These are phyloP conservation scores for Fomitopsis pulvina DNA, from an alignment of 768 basidiomycete species.

Conservation along the genomic window DNA sequence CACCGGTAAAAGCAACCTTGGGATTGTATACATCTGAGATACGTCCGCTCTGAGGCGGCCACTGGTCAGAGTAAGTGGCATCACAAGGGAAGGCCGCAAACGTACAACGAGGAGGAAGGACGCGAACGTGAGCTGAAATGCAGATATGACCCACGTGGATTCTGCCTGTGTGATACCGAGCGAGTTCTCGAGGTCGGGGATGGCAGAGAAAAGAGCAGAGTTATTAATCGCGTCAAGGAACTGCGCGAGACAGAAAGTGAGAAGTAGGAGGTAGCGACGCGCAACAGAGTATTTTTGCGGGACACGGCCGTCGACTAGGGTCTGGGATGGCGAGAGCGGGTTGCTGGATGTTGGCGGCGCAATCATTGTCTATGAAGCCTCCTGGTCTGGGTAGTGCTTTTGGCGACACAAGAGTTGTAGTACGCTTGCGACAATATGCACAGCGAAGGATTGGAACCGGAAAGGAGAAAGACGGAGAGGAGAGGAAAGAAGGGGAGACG, in stretches of 20 bases:
- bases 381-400: neutral
- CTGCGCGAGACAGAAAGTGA: constrained; percentile 30
- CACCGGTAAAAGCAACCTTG: constrained; percentile 24
- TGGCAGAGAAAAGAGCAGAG: constrained; percentile 28
- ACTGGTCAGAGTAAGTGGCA: neutral
- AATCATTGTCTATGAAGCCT: constrained; percentile 6
- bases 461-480: constrained; percentile 1
- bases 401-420: neutral
- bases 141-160: constrained; percentile 29
- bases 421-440: neutral
- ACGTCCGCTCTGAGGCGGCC: constrained; percentile 21
- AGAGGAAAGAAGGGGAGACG: neutral
- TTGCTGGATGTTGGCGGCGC: constrained; percentile 7
- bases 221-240: constrained; percentile 32
- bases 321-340: constrained; percentile 22
- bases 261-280: constrained; percentile 25
- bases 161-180: constrained; percentile 21
- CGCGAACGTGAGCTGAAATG: constrained; percentile 30
- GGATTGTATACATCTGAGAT: constrained; percentile 28
- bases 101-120: constrained; percentile 29
- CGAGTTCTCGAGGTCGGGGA: constrained; percentile 21
- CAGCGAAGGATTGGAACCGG: neutral
- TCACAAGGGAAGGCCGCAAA: neutral
- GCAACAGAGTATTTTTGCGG: constrained; percentile 20
- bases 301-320: constrained; percentile 23